Evolutionary conservation across 176 grass and related monocot species (phyloP).

Genomic region (Eleusine indica): DNA sequence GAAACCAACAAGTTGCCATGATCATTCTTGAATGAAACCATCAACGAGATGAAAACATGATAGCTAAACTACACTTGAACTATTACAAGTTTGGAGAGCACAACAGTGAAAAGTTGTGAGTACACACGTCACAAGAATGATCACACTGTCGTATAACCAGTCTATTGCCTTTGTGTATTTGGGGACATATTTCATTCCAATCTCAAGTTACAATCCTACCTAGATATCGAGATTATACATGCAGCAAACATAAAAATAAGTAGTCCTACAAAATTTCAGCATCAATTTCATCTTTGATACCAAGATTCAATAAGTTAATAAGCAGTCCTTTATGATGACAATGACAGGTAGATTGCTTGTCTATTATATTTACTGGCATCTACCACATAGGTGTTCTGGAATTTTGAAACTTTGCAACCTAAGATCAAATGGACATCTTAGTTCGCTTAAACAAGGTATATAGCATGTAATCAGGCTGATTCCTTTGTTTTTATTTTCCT

Average conservation of each 20-base stretch:
- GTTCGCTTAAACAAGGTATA: background rate
- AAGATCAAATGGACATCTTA: background rate
- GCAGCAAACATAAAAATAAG: background rate
- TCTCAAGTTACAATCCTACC: background rate
- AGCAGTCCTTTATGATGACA: too few species aligned
- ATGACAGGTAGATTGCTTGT: too few species aligned
- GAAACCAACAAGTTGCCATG: background rate
- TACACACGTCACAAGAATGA: too few species aligned
- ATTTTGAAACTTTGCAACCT: background rate
- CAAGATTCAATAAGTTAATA: background rate
- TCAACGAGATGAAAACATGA: background rate
- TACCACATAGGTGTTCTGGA: background rate
- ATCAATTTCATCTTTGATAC: background rate
- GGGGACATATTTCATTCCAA: background rate
- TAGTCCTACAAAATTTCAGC: background rate
- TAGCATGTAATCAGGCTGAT: background rate
- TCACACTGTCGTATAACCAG: background rate
- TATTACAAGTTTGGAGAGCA: slow-evolving; percentile 16
- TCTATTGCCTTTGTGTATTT: slow-evolving; percentile 18
- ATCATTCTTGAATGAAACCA: background rate
- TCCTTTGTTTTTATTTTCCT: background rate
- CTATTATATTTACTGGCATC: too few species aligned
- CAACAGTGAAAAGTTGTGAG: background rate
- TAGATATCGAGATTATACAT: slow-evolving; percentile 1
- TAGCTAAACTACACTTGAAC: background rate